A percentile compares a stretch with the other conserved stretches of the same genome.
phyloP scores from a whole-genome alignment of 495 filamentous ascomycete species.

The Talaromyces thailandensis region DNA sequence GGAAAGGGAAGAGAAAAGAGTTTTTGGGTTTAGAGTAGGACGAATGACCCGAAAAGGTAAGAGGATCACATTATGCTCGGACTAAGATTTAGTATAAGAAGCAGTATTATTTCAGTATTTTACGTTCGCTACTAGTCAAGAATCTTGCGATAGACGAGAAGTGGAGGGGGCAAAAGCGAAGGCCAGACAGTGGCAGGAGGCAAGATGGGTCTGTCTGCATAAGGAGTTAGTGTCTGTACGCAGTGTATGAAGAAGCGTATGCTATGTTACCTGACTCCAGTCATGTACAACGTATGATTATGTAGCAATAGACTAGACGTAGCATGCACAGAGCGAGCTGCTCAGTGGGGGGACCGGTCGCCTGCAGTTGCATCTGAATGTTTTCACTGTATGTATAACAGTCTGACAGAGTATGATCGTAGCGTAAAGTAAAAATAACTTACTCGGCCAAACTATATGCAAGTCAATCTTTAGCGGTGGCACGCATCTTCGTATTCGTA shows the following conservation, averaged over 20 bases:
- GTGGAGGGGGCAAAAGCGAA: background rate
- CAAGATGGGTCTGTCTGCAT: background rate
- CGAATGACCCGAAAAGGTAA: slow-evolving; percentile 5
- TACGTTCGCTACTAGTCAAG: background rate
- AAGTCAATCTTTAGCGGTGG: background rate
- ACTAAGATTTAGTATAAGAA: background rate
- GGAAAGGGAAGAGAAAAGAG: background rate
- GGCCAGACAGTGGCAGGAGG: background rate
- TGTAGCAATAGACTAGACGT: background rate
- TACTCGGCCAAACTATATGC: background rate
- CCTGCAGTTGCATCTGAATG: slow-evolving; percentile 6
- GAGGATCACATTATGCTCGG: background rate
- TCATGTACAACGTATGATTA: background rate
- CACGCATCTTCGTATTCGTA: background rate
- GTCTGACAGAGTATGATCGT: background rate
- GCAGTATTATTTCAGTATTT: background rate
- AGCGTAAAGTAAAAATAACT: slow-evolving; percentile 1
- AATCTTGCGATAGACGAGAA: background rate
- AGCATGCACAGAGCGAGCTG: background rate
- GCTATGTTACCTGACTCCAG: background rate
- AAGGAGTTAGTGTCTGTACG: background rate
- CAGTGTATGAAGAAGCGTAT: background rate
- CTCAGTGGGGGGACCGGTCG: slow-evolving; percentile 1
- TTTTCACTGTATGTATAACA: background rate
- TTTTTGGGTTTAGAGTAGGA: background rate